These are phyloP conservation scores for Tetradesmus lagerheimii DNA, from an alignment of 139 green algal genomes.

Conservation along the genomic window DNA sequence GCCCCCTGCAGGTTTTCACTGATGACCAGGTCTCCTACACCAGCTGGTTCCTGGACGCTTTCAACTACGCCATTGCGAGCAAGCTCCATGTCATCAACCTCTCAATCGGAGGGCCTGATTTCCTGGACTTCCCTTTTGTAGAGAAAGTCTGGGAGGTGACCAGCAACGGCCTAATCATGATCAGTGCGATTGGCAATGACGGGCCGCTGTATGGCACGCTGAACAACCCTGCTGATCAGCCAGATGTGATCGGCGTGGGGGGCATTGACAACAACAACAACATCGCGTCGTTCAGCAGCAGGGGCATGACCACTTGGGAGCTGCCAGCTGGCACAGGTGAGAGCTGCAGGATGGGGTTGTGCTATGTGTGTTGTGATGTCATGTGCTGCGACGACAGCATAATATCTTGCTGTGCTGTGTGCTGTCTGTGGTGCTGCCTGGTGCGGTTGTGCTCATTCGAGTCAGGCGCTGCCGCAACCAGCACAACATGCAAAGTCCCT, in stretches of 20 bases:
- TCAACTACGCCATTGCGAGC: slow-evolving; percentile 94
- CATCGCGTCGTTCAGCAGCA: slow-evolving; percentile 93
- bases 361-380: not conserved
- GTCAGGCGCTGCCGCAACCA: no score
- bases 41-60: slow-evolving; percentile 99
- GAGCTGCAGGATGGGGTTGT: not conserved
- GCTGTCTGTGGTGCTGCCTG: no score
- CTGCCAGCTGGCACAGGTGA: slow-evolving; percentile 72
- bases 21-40: slow-evolving; percentile 96
- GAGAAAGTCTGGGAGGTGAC: slow-evolving; percentile 98
- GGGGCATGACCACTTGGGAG: slow-evolving; percentile 98
- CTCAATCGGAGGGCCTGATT: slow-evolving; percentile 98
- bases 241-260: slow-evolving; percentile 98
- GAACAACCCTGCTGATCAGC: slow-evolving; percentile 99
- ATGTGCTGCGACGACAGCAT: not conserved
- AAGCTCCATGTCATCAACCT: slow-evolving; percentile 97
- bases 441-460: not conserved
- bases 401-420: no score
- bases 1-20: slow-evolving; percentile 56
- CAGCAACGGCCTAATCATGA: slow-evolving; percentile 94
- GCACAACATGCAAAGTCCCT: no score
- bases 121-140: slow-evolving; percentile 97
- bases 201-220: slow-evolving; percentile 97
- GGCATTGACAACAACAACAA: slow-evolving; percentile 92
- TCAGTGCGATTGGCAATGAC: slow-evolving; percentile 97